Conservation (phyloP, 176 grass and related monocot species). For the Rhynchospora pubera region DNA sequence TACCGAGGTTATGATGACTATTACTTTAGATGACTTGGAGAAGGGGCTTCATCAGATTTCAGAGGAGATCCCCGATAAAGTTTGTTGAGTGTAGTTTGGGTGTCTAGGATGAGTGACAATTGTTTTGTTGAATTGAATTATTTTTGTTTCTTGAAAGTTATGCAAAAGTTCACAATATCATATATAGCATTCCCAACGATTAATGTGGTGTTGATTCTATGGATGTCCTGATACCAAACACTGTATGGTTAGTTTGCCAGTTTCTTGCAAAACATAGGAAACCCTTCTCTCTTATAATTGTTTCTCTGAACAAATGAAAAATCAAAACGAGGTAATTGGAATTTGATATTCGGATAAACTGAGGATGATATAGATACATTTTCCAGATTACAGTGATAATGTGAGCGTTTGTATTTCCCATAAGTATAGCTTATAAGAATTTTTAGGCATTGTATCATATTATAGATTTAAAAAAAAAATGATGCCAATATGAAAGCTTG, state of each 20-base stretch:
- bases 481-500: not conserved
- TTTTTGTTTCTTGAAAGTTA: not conserved
- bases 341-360: not conserved
- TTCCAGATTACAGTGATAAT: not conserved
- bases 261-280: not conserved
- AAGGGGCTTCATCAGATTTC: slow-evolving; percentile 66
- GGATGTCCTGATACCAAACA: not conserved
- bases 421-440: not conserved
- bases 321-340: not conserved
- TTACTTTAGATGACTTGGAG: slow-evolving; percentile 75
- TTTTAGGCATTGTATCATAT: not conserved
- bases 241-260: not conserved
- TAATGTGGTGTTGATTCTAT: not conserved
- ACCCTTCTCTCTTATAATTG: not conserved
- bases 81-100: slow-evolving; percentile 1
- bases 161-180: not conserved
- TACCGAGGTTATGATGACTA: slow-evolving; percentile 50
- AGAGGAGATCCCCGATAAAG: not conserved
- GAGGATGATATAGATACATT: not conserved
- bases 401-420: not conserved
- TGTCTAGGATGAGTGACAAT: not conserved
- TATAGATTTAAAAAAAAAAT: not conserved
- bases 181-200: not conserved
- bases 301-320: not conserved
- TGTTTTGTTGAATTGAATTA: not conserved